Evolutionary conservation across 305 asterid genomes (phyloP).

Genomic region (Andrographis paniculata): DNA sequence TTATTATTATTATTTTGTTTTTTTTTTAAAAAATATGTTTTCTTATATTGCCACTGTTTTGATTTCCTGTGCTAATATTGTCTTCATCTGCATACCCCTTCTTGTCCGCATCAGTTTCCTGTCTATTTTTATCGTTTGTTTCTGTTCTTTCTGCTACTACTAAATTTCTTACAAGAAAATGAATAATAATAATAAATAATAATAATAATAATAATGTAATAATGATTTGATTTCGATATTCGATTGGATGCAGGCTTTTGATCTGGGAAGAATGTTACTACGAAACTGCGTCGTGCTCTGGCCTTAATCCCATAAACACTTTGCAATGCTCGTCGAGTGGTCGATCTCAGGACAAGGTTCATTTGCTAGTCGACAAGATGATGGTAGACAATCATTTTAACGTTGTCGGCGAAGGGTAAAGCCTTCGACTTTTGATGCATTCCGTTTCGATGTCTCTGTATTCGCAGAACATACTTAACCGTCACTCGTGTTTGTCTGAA

Average conservation of each 20-base stretch:
- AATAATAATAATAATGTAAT: too few relatives aligned
- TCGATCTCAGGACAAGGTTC: conserved; percentile 40
- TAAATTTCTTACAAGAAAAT: too few relatives aligned
- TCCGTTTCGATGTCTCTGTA: neutral
- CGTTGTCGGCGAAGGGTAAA: conserved; percentile 87
- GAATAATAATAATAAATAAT: too few relatives aligned
- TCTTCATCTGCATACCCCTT: conserved; percentile 32
- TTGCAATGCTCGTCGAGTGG: conserved; percentile 27
- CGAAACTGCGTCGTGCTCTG: conserved; percentile 34
- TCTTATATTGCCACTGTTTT: conserved; percentile 31
- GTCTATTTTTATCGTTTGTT: conserved; percentile 14
- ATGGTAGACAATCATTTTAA: conserved; percentile 73
- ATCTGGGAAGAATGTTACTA: conserved; percentile 90
- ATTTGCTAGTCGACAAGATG: conserved; percentile 76
- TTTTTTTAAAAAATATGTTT: too few relatives aligned
- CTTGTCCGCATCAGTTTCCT: conserved; percentile 22
- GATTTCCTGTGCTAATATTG: conserved; percentile 33
- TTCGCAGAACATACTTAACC: neutral
- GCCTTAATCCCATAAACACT: conserved; percentile 25
- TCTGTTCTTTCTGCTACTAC: too few relatives aligned
- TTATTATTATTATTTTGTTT: too few relatives aligned
- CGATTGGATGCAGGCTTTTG: conserved; percentile 57
- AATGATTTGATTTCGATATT: too few relatives aligned
- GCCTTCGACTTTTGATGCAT: neutral
- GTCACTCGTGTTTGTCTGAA: neutral